phyloP scores from a whole-genome alignment of 495 filamentous ascomycete genomes.

The Hyphodiscus hymeniophilus region DNA sequence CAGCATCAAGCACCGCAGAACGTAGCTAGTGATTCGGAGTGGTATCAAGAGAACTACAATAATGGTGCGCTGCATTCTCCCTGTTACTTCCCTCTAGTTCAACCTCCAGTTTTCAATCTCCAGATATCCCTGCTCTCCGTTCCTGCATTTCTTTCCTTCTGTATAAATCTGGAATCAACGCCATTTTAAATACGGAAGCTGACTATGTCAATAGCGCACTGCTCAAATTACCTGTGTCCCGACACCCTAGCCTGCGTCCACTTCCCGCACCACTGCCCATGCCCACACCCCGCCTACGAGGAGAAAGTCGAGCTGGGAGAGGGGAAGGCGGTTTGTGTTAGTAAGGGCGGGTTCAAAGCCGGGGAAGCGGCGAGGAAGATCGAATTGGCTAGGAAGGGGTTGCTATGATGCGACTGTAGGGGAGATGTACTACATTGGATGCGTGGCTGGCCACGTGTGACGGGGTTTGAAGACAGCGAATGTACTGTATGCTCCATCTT shows the following conservation, averaged over 20 bases:
- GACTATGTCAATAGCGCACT: constrained; percentile 61
- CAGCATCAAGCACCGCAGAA: constrained; percentile 64
- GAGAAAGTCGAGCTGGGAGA: constrained; percentile 86
- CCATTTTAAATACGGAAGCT: too few relatives aligned
- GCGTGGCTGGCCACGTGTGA: neutral
- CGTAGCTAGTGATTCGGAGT: constrained; percentile 64
- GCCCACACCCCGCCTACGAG: constrained; percentile 68
- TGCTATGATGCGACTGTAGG: constrained; percentile 45
- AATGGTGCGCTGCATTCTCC: constrained; percentile 42
- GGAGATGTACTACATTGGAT: neutral
- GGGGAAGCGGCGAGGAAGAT: constrained; percentile 71
- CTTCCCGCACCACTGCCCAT: constrained; percentile 92
- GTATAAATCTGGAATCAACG: too few relatives aligned
- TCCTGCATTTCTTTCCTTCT: neutral
- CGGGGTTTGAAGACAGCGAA: too few relatives aligned
- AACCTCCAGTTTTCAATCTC: neutral
- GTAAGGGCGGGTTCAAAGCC: constrained; percentile 70
- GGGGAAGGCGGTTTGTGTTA: constrained; percentile 71
- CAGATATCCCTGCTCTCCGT: neutral
- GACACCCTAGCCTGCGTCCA: constrained; percentile 85
- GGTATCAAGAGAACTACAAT: constrained; percentile 68
- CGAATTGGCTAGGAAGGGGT: constrained; percentile 73
- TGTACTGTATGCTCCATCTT: too few relatives aligned
- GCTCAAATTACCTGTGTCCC: constrained; percentile 87
- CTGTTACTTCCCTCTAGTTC: constrained; percentile 1